These are phyloP conservation scores for Entoloma clypeatum DNA, from an alignment of 1,284 basidiomycete species.

Conservation along the genomic window DNA sequence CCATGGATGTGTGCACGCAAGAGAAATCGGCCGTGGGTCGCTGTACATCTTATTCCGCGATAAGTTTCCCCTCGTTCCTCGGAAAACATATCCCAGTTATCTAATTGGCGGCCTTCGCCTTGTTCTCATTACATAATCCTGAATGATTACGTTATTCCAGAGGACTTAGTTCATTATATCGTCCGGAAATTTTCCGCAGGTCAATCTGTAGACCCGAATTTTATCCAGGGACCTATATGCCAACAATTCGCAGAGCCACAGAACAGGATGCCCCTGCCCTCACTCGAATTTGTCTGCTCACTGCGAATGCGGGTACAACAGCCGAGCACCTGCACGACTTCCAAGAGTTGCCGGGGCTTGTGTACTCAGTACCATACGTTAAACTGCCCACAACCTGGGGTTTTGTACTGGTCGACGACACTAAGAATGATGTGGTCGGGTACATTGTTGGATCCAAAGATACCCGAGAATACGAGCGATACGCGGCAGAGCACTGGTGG, in stretches of 20 bases:
- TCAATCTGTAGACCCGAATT: neutral
- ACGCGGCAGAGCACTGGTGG: conserved; percentile 53
- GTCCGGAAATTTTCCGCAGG: conserved; percentile 4
- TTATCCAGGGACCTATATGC: conserved; percentile 32
- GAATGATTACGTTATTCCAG: too few relatives aligned
- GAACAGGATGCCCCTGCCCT: conserved; percentile 52
- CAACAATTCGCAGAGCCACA: conserved; percentile 53
- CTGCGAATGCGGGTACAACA: conserved; percentile 64
- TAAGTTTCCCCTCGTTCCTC: too few relatives aligned
- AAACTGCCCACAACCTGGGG: conserved; percentile 63
- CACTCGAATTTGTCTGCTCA: conserved; percentile 69
- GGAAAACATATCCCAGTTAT: too few relatives aligned
- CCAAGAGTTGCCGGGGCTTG: conserved; percentile 60
- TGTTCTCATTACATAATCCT: too few relatives aligned
- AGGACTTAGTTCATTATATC: too few relatives aligned
- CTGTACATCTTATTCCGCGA: too few relatives aligned
- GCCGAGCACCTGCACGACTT: conserved; percentile 59
- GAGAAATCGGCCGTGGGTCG: too few relatives aligned
- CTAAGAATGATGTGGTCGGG: conserved; percentile 47
- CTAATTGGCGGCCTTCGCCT: too few relatives aligned
- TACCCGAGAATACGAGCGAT: conserved; percentile 53
- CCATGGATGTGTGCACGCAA: too few relatives aligned
- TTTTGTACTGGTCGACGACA: conserved; percentile 63
- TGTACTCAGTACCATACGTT: conserved; percentile 72
- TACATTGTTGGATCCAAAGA: conserved; percentile 61